Conservation (phyloP, 805 yeast species). For the Scheffersomyces lignosus region DNA sequence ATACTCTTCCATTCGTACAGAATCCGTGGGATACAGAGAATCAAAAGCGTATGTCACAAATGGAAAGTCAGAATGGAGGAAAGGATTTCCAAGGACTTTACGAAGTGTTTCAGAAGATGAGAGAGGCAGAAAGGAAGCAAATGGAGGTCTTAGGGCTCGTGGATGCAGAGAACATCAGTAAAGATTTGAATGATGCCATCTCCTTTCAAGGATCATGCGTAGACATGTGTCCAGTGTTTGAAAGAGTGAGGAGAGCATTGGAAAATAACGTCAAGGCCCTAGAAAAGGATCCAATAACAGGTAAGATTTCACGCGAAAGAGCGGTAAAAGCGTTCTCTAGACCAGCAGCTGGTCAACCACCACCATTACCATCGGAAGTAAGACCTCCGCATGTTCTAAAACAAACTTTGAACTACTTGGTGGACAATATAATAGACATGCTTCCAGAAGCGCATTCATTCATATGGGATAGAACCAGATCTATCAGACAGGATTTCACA, state of each 20-base stretch:
- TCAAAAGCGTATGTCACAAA: conserved; percentile 56
- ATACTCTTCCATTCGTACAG: conserved; percentile 32
- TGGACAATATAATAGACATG: conserved; percentile 58
- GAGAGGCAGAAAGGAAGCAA: conserved; percentile 69
- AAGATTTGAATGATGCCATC: conserved; percentile 86
- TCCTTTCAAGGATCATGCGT: conserved; percentile 82
- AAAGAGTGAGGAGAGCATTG: conserved; percentile 80
- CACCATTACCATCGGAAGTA: conserved; percentile 96
- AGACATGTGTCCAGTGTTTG: conserved; percentile 95
- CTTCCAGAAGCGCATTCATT: conserved; percentile 88
- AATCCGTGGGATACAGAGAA: conserved; percentile 75
- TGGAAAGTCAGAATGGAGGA: conserved; percentile 47
- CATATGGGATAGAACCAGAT: conserved; percentile 95
- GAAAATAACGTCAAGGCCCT: conserved; percentile 82
- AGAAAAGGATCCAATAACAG: conserved; percentile 62
- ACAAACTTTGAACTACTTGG: conserved; percentile 67
- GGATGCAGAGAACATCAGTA: conserved; percentile 81
- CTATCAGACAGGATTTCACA: conserved; percentile 95
- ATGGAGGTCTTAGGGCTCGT: conserved; percentile 85
- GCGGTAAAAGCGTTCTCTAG: conserved; percentile 93
- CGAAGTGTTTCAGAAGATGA: conserved; percentile 70
- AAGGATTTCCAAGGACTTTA: conserved; percentile 70
- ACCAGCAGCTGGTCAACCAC: conserved; percentile 98
- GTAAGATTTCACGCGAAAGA: conserved; percentile 52
- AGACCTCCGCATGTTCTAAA: conserved; percentile 82